Evolutionary conservation across 805 yeast species (phyloP), one percentile per base, ranked within the genome.

Genomic region (Ogataea populi-albae): DNA sequence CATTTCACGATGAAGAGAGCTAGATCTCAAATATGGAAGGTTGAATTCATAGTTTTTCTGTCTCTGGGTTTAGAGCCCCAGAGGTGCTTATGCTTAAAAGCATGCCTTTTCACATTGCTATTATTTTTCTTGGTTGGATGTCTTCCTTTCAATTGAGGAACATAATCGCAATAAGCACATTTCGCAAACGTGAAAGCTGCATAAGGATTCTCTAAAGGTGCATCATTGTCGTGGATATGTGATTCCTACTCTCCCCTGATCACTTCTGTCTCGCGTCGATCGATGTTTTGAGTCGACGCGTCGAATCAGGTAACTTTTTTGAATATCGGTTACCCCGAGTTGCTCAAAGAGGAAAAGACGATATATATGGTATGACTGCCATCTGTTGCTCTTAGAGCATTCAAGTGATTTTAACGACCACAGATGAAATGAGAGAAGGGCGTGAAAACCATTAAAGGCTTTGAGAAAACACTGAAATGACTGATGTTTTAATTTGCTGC

Each of bases 41-140:
- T 17, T 27, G 12, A 14, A 23, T 17, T 25, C 9, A 27, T 28
- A 41, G 26, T 49, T 35, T 10, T 28, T 40, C 37, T 50, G 52
- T n/a, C n/a, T n/a, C n/a, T n/a, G n/a, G n/a, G n/a, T n/a, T n/a
- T 26, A 22, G 23, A n/a, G 23, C 9, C n/a, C 28, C 28, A 25
- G 8, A 12, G 15, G 28, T 25, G 28, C 28, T 8, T 8, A 17
- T 34, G 32, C 18, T 26, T 35, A 15, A 23, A n/a, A n/a, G 33
- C 19, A n/a, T 35, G 34, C 10, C 34, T 25, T 14, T 21, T 29
- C 22, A 35, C 28, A 18, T 36, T 36, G 20, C 38, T 29, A 17
- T 35, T 34, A 17, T 35, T 35, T 12, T 23, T 35, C 20, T 29
- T 29, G 14, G 4, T 17, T 12, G 29, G 17, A 20, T 29, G 19